These are phyloP conservation scores for Collybia nuda DNA, from an alignment of 768 basidiomycete genomes.

Conservation along the genomic window DNA sequence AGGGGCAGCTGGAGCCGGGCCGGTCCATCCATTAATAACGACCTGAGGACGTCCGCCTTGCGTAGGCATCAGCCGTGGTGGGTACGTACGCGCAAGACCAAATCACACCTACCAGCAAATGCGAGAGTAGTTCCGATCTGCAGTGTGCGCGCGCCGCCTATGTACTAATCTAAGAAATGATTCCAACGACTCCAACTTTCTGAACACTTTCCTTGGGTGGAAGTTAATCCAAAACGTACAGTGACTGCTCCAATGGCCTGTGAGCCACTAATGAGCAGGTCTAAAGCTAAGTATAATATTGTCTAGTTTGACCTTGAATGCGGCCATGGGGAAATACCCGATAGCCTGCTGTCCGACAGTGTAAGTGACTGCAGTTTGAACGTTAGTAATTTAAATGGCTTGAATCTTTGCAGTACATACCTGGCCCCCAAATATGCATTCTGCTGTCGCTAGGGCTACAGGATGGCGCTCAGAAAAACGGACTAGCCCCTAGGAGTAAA, in stretches of 20 bases:
- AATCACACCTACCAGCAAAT: slow-evolving; percentile 26
- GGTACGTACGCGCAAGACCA: too few species aligned
- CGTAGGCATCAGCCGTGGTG: not conserved
- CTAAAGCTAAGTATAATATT: not conserved
- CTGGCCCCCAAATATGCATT: slow-evolving; percentile 32
- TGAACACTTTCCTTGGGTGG: slow-evolving; percentile 18
- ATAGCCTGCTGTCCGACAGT: slow-evolving; percentile 25
- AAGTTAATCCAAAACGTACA: slow-evolving; percentile 24
- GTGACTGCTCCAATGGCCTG: slow-evolving; percentile 30
- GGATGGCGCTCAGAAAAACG: not conserved
- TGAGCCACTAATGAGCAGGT: not conserved
- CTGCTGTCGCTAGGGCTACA: slow-evolving; percentile 32
- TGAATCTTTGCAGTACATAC: slow-evolving; percentile 8
- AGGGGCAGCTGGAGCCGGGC: slow-evolving; percentile 28
- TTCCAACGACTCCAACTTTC: not conserved
- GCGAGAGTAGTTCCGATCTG: slow-evolving; percentile 34
- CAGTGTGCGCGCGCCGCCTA: slow-evolving; percentile 30
- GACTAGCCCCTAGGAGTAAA: not conserved
- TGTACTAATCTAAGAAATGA: not conserved
- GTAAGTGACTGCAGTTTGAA: slow-evolving; percentile 23
- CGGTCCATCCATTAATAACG: slow-evolving; percentile 27
- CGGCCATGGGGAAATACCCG: slow-evolving; percentile 31
- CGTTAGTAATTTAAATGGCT: too few species aligned
- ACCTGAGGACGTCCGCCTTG: slow-evolving; percentile 32
- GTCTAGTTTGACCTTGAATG: slow-evolving; percentile 25